Percentiles rank a stretch among this genome's conserved stretches.
Conservation (phyloP, 192 early-diverging fungal genomes). For the Pecoramyces ruminantium region DNA sequence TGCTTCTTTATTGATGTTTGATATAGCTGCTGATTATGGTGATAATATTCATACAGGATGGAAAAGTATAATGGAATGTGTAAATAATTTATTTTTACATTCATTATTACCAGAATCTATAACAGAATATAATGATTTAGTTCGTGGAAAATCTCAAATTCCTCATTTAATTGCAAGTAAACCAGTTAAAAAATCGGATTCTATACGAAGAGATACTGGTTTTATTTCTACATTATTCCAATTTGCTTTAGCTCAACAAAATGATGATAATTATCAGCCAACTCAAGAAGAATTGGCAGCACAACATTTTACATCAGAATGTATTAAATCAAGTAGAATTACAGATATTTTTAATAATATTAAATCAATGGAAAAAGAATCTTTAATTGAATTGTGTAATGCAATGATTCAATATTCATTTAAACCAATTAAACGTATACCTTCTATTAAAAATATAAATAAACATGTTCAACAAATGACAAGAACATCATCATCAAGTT, state of each 20-base stretch:
- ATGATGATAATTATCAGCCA: constrained; percentile 21
- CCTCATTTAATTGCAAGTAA: constrained; percentile 27
- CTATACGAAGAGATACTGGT: constrained; percentile 31
- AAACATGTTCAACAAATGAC: not conserved
- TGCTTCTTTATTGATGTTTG: constrained; percentile 75
- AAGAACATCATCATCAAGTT: not conserved
- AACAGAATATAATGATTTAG: constrained; percentile 56
- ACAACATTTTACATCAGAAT: constrained; percentile 44
- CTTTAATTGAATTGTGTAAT: constrained; percentile 3
- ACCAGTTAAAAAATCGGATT: constrained; percentile 15
- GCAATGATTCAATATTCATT: constrained; percentile 1
- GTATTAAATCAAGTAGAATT: constrained; percentile 49
- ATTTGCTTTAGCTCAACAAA: constrained; percentile 38
- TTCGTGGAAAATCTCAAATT: constrained; percentile 45
- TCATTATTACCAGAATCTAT: constrained; percentile 46
- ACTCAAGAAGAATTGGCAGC: constrained; percentile 52
- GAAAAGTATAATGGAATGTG: constrained; percentile 51
- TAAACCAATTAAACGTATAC: constrained; percentile 1
- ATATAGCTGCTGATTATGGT: constrained; percentile 45
- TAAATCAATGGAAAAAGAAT: constrained; percentile 28
- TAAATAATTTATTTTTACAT: constrained; percentile 67
- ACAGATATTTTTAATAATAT: constrained; percentile 30
- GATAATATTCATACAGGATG: constrained; percentile 49
- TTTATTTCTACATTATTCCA: constrained; percentile 64
- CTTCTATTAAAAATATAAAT: not conserved